These are phyloP conservation scores for Ustilago trichophora DNA, from an alignment of 1,284 basidiomycete genomes.

Conservation along the genomic window DNA sequence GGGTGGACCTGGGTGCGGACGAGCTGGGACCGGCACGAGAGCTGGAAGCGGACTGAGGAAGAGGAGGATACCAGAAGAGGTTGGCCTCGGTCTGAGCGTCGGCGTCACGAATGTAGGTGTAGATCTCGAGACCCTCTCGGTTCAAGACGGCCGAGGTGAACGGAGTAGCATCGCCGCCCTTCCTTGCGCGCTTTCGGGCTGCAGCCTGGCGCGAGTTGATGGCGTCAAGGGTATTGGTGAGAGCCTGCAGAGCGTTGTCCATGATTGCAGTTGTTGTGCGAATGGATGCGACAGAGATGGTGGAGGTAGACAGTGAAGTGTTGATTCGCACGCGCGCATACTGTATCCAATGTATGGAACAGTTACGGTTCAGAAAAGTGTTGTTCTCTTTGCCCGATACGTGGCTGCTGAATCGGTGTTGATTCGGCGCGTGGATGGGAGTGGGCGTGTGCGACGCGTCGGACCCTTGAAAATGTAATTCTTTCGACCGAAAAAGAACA, in stretches of 20 bases:
- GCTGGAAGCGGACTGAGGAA: constrained; percentile 18
- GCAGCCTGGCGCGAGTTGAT: constrained; percentile 48
- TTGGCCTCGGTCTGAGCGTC: constrained; percentile 55
- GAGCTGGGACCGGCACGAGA: constrained; percentile 28
- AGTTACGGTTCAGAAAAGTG: too few species aligned
- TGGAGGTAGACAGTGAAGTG: constrained; percentile 3
- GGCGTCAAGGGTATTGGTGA: constrained; percentile 51
- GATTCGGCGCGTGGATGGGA: too few species aligned
- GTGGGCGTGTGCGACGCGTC: constrained; percentile 3
- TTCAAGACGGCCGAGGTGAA: constrained; percentile 62
- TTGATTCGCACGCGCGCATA: too few species aligned
- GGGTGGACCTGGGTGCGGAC: constrained; percentile 8
- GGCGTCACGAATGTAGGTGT: constrained; percentile 62
- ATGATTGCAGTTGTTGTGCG: too few species aligned
- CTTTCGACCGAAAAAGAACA: neutral
- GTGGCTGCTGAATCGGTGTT: too few species aligned
- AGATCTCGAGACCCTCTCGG: constrained; percentile 50
- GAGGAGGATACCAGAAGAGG: constrained; percentile 57
- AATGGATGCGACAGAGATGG: constrained; percentile 5
- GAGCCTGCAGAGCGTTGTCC: constrained; percentile 56
- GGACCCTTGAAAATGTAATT: too few species aligned
- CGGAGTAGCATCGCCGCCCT: constrained; percentile 38
- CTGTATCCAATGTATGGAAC: too few species aligned
- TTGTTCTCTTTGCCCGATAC: constrained; percentile 27
- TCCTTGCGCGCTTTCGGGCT: constrained; percentile 37